Base-by-base conservation (phyloP, 2,329 filamentous ascomycete genomes). In the Colletotrichum tofieldiae region DNA sequence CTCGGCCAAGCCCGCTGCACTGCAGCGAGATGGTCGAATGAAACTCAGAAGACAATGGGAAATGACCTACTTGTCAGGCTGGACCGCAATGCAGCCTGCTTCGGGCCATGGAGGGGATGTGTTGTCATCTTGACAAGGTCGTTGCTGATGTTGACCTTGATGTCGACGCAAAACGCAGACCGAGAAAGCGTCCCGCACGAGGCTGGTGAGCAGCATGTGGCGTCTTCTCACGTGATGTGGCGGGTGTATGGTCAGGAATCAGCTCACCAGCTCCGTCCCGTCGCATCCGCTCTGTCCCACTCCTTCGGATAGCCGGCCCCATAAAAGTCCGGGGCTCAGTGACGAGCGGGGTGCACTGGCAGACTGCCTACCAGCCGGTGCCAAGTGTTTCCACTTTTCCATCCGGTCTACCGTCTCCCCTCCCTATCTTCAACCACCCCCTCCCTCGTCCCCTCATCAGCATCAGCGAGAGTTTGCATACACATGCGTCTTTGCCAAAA, bases 121-220 rank as follows among this genome's bases (percentile, higher is more conserved):
- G 63, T 43, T 54, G 63, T 52, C 62, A 73, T 72, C 58, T 72
- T 58, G 63, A 55, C 51, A 26, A 37, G 55, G 51, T 59, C 63
- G 71, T 72, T 68, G 71, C 58, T 56, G 71, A 51, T 52, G 71
- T 47, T 71, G 67, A 67, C 65, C 70, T 60, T 60, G 67, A 73
- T 71, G 67, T 70, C 67, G 67, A 66, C 35, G 67, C 71, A 73
- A 71, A 73, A 73, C 67, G 67, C 62, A 58, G 71, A 71, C 71
- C 67, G 49, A 73, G 70, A 59, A 61, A 59, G 43, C 65, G 72
- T 70, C 72, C 72, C 72, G 69, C 72, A 73, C 72, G 72, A 69
- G 72, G 69, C 72, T 69, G 2, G 65, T 61, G 49, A 7, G 14
- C 11, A n/a, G 3, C 11, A 7, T 65, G 64, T 73, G 72, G 72